Percentiles rank a stretch among this genome's conserved stretches.
These are phyloP conservation scores for Clathrus columnatus DNA, from an alignment of 768 basidiomycete species.

Conservation along the genomic window DNA sequence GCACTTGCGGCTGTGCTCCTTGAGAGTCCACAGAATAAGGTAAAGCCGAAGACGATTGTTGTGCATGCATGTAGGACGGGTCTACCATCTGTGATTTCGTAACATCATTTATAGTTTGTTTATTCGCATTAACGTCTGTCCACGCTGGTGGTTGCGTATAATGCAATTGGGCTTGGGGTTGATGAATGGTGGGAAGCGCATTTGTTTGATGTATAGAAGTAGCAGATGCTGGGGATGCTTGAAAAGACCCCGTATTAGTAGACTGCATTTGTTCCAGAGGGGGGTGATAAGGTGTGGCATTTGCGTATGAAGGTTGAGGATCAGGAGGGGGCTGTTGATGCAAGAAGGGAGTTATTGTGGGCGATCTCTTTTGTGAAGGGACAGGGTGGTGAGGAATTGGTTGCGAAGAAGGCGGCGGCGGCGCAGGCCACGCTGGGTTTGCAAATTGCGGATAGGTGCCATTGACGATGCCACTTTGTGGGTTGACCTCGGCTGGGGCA, in stretches of 20 bases:
- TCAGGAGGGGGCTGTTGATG: slow-evolving; percentile 5
- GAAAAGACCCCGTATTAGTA: slow-evolving; percentile 9
- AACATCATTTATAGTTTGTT: neutral
- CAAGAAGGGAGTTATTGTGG: slow-evolving; percentile 6
- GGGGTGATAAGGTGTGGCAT: slow-evolving; percentile 13
- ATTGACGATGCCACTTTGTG: neutral
- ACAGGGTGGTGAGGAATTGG: neutral
- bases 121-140: neutral
- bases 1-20: neutral
- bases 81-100: neutral
- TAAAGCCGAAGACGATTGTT: neutral
- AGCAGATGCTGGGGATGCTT: neutral
- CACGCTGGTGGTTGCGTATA: slow-evolving; percentile 6
- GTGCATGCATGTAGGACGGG: neutral
- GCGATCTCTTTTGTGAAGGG: neutral
- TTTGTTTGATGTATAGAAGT: neutral
- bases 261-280: slow-evolving; percentile 19
- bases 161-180: slow-evolving; percentile 9
- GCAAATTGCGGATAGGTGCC: slow-evolving; percentile 11
- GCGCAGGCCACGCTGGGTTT: slow-evolving; percentile 6
- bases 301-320: neutral
- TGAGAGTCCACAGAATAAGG: neutral
- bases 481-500: neutral
- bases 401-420: neutral
- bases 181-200: slow-evolving; percentile 3